Evolutionary conservation across 257 asterid genomes (phyloP).

Genomic region (Nicotiana knightiana): DNA sequence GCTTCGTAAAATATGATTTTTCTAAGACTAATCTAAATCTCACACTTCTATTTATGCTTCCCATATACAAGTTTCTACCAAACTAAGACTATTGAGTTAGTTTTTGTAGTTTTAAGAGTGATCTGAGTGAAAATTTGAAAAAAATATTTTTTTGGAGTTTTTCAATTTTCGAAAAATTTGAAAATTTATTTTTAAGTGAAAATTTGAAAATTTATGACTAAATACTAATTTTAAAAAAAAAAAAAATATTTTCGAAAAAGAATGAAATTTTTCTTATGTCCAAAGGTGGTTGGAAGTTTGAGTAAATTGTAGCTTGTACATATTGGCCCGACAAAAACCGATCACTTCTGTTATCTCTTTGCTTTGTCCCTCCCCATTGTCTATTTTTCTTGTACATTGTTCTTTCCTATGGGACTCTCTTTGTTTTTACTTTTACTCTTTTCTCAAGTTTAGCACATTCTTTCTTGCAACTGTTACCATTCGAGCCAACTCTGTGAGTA

Average conservation of each 20-base stretch:
- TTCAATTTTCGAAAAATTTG: too few species aligned
- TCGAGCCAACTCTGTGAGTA: conserved; percentile 15
- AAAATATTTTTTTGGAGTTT: too few species aligned
- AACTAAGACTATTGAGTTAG: too few species aligned
- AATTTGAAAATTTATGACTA: too few species aligned
- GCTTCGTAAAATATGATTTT: too few species aligned
- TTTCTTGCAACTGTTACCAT: conserved; percentile 3
- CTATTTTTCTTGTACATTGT: background rate
- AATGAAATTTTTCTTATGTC: too few species aligned
- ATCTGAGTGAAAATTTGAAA: too few species aligned
- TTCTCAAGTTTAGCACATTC: background rate
- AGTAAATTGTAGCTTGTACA: background rate
- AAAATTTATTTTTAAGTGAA: too few species aligned
- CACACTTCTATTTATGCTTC: too few species aligned
- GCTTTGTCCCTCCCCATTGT: background rate
- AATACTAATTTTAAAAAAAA: background rate
- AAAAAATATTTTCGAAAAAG: background rate
- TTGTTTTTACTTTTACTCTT: background rate
- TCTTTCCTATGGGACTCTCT: background rate
- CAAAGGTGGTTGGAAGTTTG: background rate
- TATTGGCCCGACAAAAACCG: conserved; percentile 5
- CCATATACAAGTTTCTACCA: too few species aligned
- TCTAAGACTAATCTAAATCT: too few species aligned
- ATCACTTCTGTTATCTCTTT: background rate
- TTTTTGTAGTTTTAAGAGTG: too few species aligned